These are phyloP conservation scores for Heterobasidion occidentale DNA, from an alignment of 1,284 basidiomycete genomes.

Conservation along the genomic window DNA sequence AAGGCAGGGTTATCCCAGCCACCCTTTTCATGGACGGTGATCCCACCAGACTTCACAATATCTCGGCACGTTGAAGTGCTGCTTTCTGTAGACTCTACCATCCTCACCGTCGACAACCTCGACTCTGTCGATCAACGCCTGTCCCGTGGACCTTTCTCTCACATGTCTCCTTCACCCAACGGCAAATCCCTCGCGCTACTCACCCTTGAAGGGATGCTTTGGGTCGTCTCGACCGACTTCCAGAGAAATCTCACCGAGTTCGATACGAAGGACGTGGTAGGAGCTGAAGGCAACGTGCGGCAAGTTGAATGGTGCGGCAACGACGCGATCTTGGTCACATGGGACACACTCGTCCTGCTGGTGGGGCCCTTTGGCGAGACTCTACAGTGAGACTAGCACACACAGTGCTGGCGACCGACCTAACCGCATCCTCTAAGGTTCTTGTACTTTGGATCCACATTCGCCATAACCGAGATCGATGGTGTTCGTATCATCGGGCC, in stretches of 20 bases:
- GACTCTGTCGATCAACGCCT: slow-evolving; percentile 87
- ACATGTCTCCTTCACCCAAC: slow-evolving; percentile 86
- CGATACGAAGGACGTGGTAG: slow-evolving; percentile 46
- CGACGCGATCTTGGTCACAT: slow-evolving; percentile 87
- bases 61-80: slow-evolving; percentile 85
- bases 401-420: neutral
- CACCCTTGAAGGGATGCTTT: slow-evolving; percentile 65
- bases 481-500: slow-evolving; percentile 80
- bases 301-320: slow-evolving; percentile 95
- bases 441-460: slow-evolving; percentile 69
- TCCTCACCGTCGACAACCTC: slow-evolving; percentile 79
- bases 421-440: slow-evolving; percentile 44
- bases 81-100: slow-evolving; percentile 70
- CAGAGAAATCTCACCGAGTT: slow-evolving; percentile 85
- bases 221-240: slow-evolving; percentile 93
- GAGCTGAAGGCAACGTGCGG: slow-evolving; percentile 46
- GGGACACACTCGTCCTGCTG: slow-evolving; percentile 74
- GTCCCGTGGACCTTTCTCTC: slow-evolving; percentile 81
- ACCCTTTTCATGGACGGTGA: slow-evolving; percentile 77
- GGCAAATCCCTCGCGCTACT: slow-evolving; percentile 88
- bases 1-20: slow-evolving; percentile 61
- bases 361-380: slow-evolving; percentile 91
- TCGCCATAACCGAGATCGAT: slow-evolving; percentile 81
- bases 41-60: slow-evolving; percentile 80
- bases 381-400: slow-evolving; percentile 51